Evolutionary conservation across 108 stramenopile genomes (phyloP).

Genomic region (Nannochloropsis oceanica): DNA sequence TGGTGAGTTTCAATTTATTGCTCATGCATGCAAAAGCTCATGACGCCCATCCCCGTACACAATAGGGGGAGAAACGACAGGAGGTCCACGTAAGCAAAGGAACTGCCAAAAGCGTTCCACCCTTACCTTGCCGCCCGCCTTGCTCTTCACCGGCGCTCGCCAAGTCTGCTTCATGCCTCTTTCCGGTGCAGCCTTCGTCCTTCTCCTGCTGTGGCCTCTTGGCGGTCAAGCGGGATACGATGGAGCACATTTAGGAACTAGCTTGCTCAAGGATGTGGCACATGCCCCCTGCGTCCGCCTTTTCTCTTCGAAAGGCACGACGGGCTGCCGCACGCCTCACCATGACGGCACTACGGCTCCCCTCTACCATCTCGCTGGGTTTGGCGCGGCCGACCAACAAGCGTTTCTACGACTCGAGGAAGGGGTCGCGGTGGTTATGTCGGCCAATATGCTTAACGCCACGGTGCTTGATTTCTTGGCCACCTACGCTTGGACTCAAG

Average conservation of each 20-base stretch:
- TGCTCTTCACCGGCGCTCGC: no score
- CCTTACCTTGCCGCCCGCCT: no score
- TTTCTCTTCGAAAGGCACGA: conserved; percentile 13
- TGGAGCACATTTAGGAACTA: neutral
- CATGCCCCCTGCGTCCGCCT: conserved; percentile 32
- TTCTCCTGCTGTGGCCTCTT: no score
- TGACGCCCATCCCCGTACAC: no score
- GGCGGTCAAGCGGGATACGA: neutral
- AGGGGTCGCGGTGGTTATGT: conserved; percentile 13
- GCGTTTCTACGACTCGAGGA: conserved; percentile 11
- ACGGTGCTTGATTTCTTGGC: conserved; percentile 5
- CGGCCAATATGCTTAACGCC: conserved; percentile 12
- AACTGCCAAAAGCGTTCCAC: no score
- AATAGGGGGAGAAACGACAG: no score
- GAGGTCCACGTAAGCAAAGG: no score
- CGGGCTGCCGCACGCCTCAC: conserved; percentile 15
- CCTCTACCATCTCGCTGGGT: conserved; percentile 1
- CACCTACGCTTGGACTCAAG: conserved; percentile 3
- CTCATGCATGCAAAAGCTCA: no score
- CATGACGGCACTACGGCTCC: conserved; percentile 13
- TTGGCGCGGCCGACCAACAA: neutral
- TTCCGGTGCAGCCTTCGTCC: no score
- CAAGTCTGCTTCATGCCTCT: no score
- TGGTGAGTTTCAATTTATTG: no score
- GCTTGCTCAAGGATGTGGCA: neutral